These are phyloP conservation scores for Prunus davidiana DNA, from an alignment of 306 rosid species.

Conservation along the genomic window DNA sequence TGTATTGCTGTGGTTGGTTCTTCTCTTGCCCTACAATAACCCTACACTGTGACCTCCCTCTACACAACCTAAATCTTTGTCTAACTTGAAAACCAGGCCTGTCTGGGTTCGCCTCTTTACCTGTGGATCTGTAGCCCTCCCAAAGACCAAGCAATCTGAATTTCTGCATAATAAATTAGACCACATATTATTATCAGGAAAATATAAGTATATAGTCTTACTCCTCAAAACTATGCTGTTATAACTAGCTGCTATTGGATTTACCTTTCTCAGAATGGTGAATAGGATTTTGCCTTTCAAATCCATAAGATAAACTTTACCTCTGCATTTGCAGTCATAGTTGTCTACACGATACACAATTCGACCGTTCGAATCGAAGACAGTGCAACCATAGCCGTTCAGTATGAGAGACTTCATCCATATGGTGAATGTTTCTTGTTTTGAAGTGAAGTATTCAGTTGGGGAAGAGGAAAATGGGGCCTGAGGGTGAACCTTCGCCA, in stretches of 20 bases:
- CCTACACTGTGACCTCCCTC: conserved; percentile 40
- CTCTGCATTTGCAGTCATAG: conserved; percentile 41
- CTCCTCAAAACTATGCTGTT: neutral
- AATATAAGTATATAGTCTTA: neutral
- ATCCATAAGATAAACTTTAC: conserved; percentile 73
- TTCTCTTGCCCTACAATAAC: conserved; percentile 47
- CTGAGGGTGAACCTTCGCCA: conserved; percentile 55
- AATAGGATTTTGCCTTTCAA: conserved; percentile 49
- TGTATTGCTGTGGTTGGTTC: conserved; percentile 38
- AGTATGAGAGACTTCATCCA: conserved; percentile 79
- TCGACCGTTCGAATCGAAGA: conserved; percentile 59
- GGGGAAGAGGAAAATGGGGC: conserved; percentile 24
- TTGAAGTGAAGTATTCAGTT: conserved; percentile 35
- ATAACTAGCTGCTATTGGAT: neutral
- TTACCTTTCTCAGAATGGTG: conserved; percentile 58
- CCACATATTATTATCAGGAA: too few species aligned
- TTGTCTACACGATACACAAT: conserved; percentile 67
- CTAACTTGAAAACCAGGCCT: conserved; percentile 49
- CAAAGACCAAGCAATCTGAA: conserved; percentile 39
- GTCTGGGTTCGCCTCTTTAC: conserved; percentile 26
- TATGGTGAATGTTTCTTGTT: conserved; percentile 65
- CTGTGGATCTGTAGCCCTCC: conserved; percentile 57
- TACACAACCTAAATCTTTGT: conserved; percentile 31
- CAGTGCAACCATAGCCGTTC: conserved; percentile 65
- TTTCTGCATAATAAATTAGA: conserved; percentile 33